Conservation (phyloP, 345 rosid species). For the Acer saccharum region DNA sequence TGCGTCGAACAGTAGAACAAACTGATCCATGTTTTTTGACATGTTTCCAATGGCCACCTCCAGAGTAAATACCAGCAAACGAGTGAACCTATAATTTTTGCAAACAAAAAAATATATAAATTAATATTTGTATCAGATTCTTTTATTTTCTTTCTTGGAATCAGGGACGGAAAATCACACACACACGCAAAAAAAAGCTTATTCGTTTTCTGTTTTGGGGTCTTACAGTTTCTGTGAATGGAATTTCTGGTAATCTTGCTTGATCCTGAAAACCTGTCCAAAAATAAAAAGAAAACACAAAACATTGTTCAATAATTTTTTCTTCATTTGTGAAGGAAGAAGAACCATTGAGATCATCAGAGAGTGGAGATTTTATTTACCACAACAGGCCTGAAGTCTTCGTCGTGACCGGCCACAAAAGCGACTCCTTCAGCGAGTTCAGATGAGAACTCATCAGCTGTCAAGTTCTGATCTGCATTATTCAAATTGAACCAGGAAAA, state of each 20-base stretch:
- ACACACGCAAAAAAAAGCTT: neutral
- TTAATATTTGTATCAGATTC: neutral
- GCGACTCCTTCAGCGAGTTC: slow-evolving; percentile 85
- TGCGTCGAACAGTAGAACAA: slow-evolving; percentile 89
- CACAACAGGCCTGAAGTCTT: slow-evolving; percentile 76
- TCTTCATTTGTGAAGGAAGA: neutral
- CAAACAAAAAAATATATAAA: neutral
- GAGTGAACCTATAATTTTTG: slow-evolving; percentile 52
- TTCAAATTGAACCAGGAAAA: neutral
- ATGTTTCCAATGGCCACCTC: slow-evolving; percentile 84
- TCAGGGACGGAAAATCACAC: neutral
- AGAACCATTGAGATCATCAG: neutral
- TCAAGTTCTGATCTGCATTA: slow-evolving; percentile 53
- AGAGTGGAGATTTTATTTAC: slow-evolving; percentile 43
- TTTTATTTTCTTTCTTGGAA: slow-evolving; percentile 5
- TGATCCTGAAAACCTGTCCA: slow-evolving; percentile 76
- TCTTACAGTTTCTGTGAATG: slow-evolving; percentile 81
- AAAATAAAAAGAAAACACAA: neutral
- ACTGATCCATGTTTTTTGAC: slow-evolving; percentile 75
- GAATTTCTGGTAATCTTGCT: slow-evolving; percentile 86
- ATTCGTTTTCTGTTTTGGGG: neutral
- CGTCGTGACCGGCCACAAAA: slow-evolving; percentile 88
- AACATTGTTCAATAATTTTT: neutral
- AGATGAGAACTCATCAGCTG: slow-evolving; percentile 92
- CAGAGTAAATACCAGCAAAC: slow-evolving; percentile 84